Evolutionary conservation across 1,284 basidiomycete species (phyloP), one percentile per base, ranked within the genome.

Genomic region (Marasmius sp.): DNA sequence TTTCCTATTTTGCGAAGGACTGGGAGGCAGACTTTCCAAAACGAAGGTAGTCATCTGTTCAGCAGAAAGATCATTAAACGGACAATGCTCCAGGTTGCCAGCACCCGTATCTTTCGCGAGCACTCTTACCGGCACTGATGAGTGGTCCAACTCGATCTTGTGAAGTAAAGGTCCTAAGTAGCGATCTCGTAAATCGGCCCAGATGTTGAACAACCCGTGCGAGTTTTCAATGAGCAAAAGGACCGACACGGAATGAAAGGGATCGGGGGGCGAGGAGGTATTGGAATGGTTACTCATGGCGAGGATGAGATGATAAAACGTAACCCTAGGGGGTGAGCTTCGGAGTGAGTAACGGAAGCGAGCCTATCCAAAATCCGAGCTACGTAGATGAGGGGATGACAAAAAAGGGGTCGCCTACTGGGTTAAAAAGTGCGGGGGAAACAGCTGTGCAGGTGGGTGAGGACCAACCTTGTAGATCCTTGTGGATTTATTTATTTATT

Each of bases 141-240:
- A 38, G 51, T 61, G n/a, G 9, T 37, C 45, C 6, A 51, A n/a
- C 20, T 57, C 39, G 75, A 79, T 48, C 73, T 74, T 70, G 50
- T 77, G 76, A 57, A 85, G 75, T 54, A 88, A 72, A n/a, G 73
- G 75, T 14, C 76, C 78, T 36, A 89, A 75, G 70, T 84, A 85
- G 37, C 75, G 79, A 72, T 82, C 79, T 66, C 80, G 76, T 43
- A 89, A 78, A 71, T 85, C 79, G 67, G 78, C 69, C 87, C 88
- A 89, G 47, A 79, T 75, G 18, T 68, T 50, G 33, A 75, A 68
- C 77, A 88, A 83, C 5, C 72, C 70, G 37, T 72, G 72, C 0
- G 86, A 88, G 66, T 88, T 86, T 73, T 89, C 87, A 68, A 89
- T 79, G 63, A 89, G 77, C 64, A 89, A 72, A 54, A 88, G 77